Evolutionary conservation across 805 yeast species (phyloP).

Genomic region (Cephaloascus albidus): DNA sequence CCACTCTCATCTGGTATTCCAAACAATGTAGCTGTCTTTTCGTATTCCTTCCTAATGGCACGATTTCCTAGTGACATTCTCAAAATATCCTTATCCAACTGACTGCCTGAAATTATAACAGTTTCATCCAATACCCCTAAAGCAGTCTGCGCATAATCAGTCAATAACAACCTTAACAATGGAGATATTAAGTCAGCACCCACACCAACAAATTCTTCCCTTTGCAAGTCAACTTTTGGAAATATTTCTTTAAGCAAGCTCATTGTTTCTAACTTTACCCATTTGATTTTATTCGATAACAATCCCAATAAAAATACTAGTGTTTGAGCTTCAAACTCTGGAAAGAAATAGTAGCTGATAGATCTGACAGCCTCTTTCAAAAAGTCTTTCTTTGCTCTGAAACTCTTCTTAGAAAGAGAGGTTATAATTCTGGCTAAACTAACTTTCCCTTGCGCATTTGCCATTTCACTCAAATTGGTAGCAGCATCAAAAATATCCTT

Average conservation of each 20-base stretch:
- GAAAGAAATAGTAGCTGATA: constrained; percentile 61
- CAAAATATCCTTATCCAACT: constrained; percentile 83
- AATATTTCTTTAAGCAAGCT: constrained; percentile 64
- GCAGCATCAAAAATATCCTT: constrained; percentile 46
- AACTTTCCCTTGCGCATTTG: constrained; percentile 44
- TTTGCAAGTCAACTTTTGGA: constrained; percentile 66
- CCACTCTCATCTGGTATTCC: constrained; percentile 95
- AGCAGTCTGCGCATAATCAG: constrained; percentile 85
- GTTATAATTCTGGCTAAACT: constrained; percentile 63
- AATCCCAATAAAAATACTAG: constrained; percentile 72
- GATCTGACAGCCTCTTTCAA: constrained; percentile 69
- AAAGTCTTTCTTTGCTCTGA: constrained; percentile 87
- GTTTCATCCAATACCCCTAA: constrained; percentile 85
- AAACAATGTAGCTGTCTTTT: constrained; percentile 78
- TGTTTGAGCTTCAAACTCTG: constrained; percentile 63
- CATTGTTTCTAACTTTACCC: constrained; percentile 80
- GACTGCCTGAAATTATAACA: constrained; percentile 77
- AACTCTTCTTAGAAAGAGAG: constrained; percentile 68
- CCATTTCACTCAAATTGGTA: constrained; percentile 49
- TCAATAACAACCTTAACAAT: constrained; percentile 62
- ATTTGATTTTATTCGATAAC: constrained; percentile 62
- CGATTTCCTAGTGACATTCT: constrained; percentile 86
- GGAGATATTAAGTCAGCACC: constrained; percentile 97
- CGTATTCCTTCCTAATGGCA: constrained; percentile 71
- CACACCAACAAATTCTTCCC: constrained; percentile 75